Percentiles rank a stretch among this genome's conserved stretches.
These are phyloP conservation scores for Debaryomyces subglobosus DNA, from an alignment of 1,139 yeast genomes.

Conservation along the genomic window DNA sequence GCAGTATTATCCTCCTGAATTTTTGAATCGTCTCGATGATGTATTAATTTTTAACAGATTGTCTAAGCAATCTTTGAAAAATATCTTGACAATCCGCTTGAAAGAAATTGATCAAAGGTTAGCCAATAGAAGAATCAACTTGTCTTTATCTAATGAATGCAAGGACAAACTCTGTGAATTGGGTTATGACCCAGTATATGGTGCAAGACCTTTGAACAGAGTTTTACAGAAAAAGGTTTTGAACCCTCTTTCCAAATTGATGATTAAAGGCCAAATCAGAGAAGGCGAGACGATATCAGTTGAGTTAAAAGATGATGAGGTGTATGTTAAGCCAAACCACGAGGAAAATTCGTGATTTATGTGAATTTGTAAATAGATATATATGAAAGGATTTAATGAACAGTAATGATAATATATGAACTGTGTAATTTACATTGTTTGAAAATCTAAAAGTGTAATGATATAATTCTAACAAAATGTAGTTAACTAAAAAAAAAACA, in stretches of 20 bases:
- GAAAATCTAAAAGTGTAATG: background rate
- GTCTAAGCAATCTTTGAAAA: conserved; percentile 69
- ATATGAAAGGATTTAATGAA: background rate
- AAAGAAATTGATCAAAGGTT: conserved; percentile 78
- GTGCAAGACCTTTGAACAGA: conserved; percentile 95
- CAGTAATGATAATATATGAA: background rate
- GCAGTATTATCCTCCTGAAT: conserved; percentile 86
- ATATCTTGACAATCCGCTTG: conserved; percentile 82
- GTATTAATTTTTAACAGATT: conserved; percentile 86
- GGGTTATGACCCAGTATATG: conserved; percentile 90
- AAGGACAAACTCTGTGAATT: conserved; percentile 76
- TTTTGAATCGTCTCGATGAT: conserved; percentile 91
- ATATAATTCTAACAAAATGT: background rate
- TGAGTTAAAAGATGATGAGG: conserved; percentile 26
- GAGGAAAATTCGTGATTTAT: conserved; percentile 14
- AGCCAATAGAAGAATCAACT: conserved; percentile 72
- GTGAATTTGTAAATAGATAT: conserved; percentile 4
- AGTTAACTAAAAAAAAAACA: background rate
- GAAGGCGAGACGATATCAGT: conserved; percentile 66
- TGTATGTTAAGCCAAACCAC: conserved; percentile 54
- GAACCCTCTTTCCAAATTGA: conserved; percentile 81
- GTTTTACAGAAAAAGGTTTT: conserved; percentile 77
- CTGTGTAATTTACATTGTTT: background rate
- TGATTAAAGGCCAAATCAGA: conserved; percentile 78
- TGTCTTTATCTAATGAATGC: conserved; percentile 62